A percentile compares a stretch with the other conserved stretches of the same genome.
phyloP scores from a whole-genome alignment of 352 stramenopile genomes.

The Thraustochytrium sp. region DNA sequence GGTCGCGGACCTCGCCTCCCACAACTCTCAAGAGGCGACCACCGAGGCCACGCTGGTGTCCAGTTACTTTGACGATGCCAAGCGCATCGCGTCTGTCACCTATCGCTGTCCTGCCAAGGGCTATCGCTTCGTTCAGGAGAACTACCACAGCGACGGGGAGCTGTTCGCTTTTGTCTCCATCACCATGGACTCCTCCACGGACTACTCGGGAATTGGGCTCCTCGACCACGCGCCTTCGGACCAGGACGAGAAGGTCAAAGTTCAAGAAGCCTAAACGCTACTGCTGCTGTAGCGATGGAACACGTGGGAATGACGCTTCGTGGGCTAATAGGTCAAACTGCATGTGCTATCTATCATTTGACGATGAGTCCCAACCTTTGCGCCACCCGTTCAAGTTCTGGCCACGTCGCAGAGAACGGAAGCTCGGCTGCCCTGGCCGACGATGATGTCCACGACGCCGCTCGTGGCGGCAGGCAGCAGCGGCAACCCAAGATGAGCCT shows the following conservation, averaged over 20 bases:
- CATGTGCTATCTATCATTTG: no score
- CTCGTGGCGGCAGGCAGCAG: no score
- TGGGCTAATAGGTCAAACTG: no score
- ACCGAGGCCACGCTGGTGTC: not conserved
- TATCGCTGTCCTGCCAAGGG: constrained; percentile 19
- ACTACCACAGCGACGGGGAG: not conserved
- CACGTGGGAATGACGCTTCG: no score
- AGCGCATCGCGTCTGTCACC: not conserved
- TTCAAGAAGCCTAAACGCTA: no score
- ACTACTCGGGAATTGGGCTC: constrained; percentile 2
- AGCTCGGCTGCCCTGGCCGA: no score
- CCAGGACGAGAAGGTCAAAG: not conserved
- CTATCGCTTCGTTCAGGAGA: constrained; percentile 34
- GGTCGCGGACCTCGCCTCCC: not conserved
- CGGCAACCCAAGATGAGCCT: no score
- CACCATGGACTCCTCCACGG: constrained; percentile 34
- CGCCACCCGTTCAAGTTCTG: no score
- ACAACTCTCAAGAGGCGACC: not conserved
- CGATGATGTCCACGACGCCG: no score
- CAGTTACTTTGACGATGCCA: constrained; percentile 15
- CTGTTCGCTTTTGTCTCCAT: constrained; percentile 15
- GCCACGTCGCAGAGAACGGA: no score
- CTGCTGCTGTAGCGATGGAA: no score
- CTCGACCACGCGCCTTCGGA: not conserved
- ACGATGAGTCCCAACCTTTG: no score